These are phyloP conservation scores for Leptodermis oblonga DNA, from an alignment of 257 asterid genomes.

Conservation along the genomic window DNA sequence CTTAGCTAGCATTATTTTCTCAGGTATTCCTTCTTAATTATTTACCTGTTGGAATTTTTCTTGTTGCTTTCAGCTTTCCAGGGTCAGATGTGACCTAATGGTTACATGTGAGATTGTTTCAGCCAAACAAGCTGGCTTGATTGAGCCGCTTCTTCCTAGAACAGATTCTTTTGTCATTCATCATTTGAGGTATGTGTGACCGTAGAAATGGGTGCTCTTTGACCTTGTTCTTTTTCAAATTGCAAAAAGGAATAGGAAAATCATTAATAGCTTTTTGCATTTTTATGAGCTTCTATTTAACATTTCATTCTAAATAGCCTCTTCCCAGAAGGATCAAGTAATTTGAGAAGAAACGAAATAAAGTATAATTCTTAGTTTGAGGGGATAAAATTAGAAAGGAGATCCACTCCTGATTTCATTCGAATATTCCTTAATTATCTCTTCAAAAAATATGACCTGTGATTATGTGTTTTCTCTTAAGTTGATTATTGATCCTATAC, in stretches of 20 bases:
- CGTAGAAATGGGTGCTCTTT: not conserved
- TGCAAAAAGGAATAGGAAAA: not conserved
- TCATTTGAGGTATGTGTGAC: slow-evolving; percentile 15
- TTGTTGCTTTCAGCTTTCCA: slow-evolving; percentile 13
- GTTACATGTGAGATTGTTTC: slow-evolving; percentile 4
- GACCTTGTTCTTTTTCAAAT: not conserved
- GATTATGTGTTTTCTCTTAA: not conserved
- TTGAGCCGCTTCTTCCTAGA: slow-evolving; percentile 21
- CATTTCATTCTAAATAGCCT: not conserved
- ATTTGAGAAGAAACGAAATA: not conserved
- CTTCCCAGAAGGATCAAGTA: not conserved
- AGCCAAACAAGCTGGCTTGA: slow-evolving; percentile 7
- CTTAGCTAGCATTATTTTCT: not conserved
- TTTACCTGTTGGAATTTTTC: not conserved
- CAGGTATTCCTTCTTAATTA: slow-evolving; percentile 1
- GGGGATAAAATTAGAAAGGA: not conserved
- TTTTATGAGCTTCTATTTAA: not conserved
- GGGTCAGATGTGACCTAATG: slow-evolving; percentile 13
- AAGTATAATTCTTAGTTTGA: not conserved
- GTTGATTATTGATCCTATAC: not conserved
- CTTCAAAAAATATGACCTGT: too few relatives aligned
- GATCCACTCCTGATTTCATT: not conserved
- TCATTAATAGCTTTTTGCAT: not conserved
- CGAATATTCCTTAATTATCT: not conserved
- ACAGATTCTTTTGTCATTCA: slow-evolving; percentile 13